Evolutionary conservation across 1,139 yeast species (phyloP).

Genomic region (Saccharomyces uvarum): DNA sequence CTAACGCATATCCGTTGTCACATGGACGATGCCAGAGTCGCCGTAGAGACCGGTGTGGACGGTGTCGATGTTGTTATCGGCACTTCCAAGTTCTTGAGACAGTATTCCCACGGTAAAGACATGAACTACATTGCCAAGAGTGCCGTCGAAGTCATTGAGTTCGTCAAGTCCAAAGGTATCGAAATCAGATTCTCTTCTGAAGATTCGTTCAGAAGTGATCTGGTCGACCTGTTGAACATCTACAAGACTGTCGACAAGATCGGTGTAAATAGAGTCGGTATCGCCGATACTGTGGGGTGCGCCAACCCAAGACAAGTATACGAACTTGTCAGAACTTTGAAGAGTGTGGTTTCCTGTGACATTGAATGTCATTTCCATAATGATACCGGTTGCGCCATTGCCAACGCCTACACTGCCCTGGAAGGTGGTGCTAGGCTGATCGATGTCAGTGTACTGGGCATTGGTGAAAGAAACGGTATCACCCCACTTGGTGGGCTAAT

Average conservation of each 20-base stretch:
- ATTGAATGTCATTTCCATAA: slow-evolving; percentile 98
- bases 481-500: slow-evolving; percentile 95
- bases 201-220: slow-evolving; percentile 95
- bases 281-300: slow-evolving; percentile 98
- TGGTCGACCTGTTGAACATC: slow-evolving; percentile 88
- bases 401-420: slow-evolving; percentile 94
- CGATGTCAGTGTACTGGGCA: slow-evolving; percentile 93
- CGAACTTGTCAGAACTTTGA: slow-evolving; percentile 88
- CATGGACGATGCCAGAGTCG: slow-evolving; percentile 96
- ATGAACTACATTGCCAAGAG: slow-evolving; percentile 96
- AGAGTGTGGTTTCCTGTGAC: slow-evolving; percentile 90
- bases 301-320: slow-evolving; percentile 99
- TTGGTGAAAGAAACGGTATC: slow-evolving; percentile 98
- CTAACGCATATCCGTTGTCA: slow-evolving; percentile 91
- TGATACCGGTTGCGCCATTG: slow-evolving; percentile 98
- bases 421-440: slow-evolving; percentile 96
- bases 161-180: slow-evolving; percentile 92
- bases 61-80: slow-evolving; percentile 99
- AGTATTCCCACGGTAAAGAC: slow-evolving; percentile 96
- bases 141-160: slow-evolving; percentile 95
- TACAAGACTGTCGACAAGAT: slow-evolving; percentile 95
- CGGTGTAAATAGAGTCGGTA: slow-evolving; percentile 98
- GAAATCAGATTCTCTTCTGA: slow-evolving; percentile 96
- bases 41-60: slow-evolving; percentile 96
- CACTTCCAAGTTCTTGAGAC: slow-evolving; percentile 89